These are phyloP conservation scores for Neocatenulostroma microsporum DNA, from an alignment of 2,329 filamentous ascomycete species.

Conservation along the genomic window DNA sequence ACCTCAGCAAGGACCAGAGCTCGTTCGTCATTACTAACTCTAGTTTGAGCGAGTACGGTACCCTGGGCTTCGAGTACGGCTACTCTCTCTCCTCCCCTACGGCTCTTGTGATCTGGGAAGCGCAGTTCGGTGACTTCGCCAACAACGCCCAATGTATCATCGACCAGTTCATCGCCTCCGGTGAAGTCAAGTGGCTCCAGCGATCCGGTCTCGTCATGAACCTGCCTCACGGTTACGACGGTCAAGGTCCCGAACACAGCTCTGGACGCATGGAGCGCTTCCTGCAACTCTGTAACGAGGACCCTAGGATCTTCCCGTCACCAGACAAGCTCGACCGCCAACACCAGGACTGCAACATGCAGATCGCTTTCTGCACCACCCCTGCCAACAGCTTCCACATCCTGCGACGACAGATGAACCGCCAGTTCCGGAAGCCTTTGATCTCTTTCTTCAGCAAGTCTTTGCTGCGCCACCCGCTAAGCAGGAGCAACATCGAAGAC, in stretches of 20 bases:
- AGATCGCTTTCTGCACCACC: constrained; percentile 95
- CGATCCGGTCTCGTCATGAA: constrained; percentile 94
- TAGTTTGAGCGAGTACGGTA: constrained; percentile 65
- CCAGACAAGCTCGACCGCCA: constrained; percentile 87
- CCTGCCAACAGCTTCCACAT: constrained; percentile 96
- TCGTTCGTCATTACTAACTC: constrained; percentile 97
- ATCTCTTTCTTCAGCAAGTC: constrained; percentile 98
- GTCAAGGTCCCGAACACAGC: constrained; percentile 96
- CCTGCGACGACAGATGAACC: constrained; percentile 93
- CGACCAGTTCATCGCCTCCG: constrained; percentile 96
- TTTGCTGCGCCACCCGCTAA: constrained; percentile 85
- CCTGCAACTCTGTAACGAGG: constrained; percentile 93
- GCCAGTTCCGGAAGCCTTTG: constrained; percentile 97
- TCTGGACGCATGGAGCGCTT: constrained; percentile 96
- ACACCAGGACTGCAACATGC: constrained; percentile 99
- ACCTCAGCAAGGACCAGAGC: constrained; percentile 83
- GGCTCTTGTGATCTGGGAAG: constrained; percentile 98
- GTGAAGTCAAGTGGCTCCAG: constrained; percentile 98
- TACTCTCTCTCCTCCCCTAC: constrained; percentile 97
- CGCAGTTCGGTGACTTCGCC: constrained; percentile 98
- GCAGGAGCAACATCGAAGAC: constrained; percentile 81
- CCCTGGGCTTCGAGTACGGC: constrained; percentile 93
- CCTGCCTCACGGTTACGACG: constrained; percentile 94
- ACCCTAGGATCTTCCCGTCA: constrained; percentile 84
- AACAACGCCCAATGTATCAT: constrained; percentile 99